These are phyloP conservation scores for Osmanthus fragrans DNA, from an alignment of 257 asterid species.

Conservation along the genomic window DNA sequence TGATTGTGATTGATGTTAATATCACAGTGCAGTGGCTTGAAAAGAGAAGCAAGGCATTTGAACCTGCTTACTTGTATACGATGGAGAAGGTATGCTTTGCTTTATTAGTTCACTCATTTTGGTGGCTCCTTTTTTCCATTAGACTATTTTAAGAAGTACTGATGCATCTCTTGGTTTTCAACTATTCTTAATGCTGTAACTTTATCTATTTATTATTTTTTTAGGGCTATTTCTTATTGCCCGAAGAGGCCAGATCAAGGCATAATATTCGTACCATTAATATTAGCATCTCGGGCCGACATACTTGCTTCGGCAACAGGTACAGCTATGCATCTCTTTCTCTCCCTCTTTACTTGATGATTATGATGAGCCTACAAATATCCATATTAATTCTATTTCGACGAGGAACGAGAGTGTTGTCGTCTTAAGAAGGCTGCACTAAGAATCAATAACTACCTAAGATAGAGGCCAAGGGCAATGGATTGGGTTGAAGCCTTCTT, in stretches of 20 bases:
- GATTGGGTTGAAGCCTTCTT: too few relatives aligned
- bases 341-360: constrained; percentile 10
- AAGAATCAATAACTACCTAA: background rate
- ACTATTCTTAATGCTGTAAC: constrained; percentile 22
- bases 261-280: constrained; percentile 73
- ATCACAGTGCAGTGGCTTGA: constrained; percentile 93
- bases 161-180: constrained; percentile 17
- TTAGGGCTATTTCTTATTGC: constrained; percentile 89
- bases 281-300: constrained; percentile 85
- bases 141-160: constrained; percentile 8
- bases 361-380: background rate
- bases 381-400: background rate
- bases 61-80: constrained; percentile 86
- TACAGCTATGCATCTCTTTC: constrained; percentile 29
- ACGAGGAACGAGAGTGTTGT: background rate
- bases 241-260: constrained; percentile 84
- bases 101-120: constrained; percentile 18
- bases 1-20: constrained; percentile 36
- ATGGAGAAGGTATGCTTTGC: constrained; percentile 69
- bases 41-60: constrained; percentile 82
- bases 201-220: too few relatives aligned
- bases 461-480: too few relatives aligned
- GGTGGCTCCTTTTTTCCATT: constrained; percentile 17
- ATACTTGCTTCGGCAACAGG: constrained; percentile 96
- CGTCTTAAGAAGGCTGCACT: background rate